Percentiles rank a stretch among this genome's conserved stretches.
phyloP scores from a whole-genome alignment of 164 flowering plant genomes.

The Cinnamomum micranthum region DNA sequence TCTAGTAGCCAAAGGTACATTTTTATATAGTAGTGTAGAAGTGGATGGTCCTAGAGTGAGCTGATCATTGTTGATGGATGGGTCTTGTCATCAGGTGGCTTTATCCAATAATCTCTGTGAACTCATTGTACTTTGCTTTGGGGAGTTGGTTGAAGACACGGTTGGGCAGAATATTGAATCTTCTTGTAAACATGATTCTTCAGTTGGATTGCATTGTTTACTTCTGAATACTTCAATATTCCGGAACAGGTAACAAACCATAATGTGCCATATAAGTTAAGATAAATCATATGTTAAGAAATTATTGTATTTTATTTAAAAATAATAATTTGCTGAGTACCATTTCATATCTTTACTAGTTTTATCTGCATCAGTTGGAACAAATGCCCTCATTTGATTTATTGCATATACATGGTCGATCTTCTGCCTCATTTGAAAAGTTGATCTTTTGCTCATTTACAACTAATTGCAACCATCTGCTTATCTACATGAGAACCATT shows the following conservation, averaged over 20 bases:
- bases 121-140: slow-evolving; percentile 59
- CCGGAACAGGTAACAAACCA: slow-evolving; percentile 53
- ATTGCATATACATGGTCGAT: no score
- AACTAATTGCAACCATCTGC: no score
- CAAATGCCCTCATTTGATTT: no score
- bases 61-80: slow-evolving; percentile 5
- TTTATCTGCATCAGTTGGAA: no score
- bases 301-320: neutral
- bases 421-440: no score
- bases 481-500: no score
- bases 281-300: neutral
- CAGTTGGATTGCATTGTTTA: slow-evolving; percentile 61
- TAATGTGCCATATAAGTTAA: neutral
- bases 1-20: no score
- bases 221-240: slow-evolving; percentile 82
- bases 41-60: neutral
- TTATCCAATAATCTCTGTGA: slow-evolving; percentile 82
- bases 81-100: slow-evolving; percentile 52
- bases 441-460: no score
- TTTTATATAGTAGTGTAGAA: neutral
- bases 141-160: slow-evolving; percentile 40
- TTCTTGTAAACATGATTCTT: slow-evolving; percentile 22
- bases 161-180: slow-evolving; percentile 26
- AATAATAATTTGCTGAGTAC: neutral
- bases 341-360: neutral